A percentile compares a stretch with the other conserved stretches of the same genome.
phyloP scores from a whole-genome alignment of 305 asterid species.

The Lippia alba region DNA sequence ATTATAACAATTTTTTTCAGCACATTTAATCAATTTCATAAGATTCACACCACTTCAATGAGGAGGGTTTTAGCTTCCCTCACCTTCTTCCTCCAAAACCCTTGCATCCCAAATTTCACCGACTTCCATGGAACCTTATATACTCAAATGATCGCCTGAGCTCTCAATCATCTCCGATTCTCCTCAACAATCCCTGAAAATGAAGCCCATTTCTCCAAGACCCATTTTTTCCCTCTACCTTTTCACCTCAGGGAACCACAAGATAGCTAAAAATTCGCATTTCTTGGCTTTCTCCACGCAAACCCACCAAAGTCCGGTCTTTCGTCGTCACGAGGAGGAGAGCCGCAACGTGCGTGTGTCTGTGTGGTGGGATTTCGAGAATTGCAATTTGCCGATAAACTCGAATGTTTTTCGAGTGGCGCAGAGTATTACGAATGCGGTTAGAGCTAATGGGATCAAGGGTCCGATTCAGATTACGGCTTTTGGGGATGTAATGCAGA shows the following conservation, averaged over 20 bases:
- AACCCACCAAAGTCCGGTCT: constrained; percentile 28
- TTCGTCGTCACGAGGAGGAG: constrained; percentile 74
- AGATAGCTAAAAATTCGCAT: constrained; percentile 35
- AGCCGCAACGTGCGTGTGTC: constrained; percentile 79
- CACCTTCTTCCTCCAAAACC: constrained; percentile 31
- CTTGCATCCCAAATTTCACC: constrained; percentile 21
- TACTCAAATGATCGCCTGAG: constrained; percentile 16
- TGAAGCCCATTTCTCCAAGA: constrained; percentile 46
- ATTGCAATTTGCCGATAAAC: constrained; percentile 65
- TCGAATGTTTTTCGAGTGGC: constrained; percentile 67
- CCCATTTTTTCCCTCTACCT: constrained; percentile 42
- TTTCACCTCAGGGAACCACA: constrained; percentile 34
- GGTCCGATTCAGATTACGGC: constrained; percentile 93
- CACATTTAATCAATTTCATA: neutral
- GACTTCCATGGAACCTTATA: constrained; percentile 19
- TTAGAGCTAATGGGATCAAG: constrained; percentile 81
- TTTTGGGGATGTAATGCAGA: constrained; percentile 84
- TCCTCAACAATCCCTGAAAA: constrained; percentile 21
- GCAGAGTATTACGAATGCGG: constrained; percentile 68
- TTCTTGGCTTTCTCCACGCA: constrained; percentile 41
- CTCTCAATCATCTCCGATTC: constrained; percentile 1
- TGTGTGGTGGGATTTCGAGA: constrained; percentile 99
- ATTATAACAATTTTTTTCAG: too few species aligned
- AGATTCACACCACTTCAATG: constrained; percentile 6
- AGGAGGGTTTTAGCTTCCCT: constrained; percentile 37